These are phyloP conservation scores for Wickerhamia fluorescens DNA, from an alignment of 805 yeast species.

Conservation along the genomic window DNA sequence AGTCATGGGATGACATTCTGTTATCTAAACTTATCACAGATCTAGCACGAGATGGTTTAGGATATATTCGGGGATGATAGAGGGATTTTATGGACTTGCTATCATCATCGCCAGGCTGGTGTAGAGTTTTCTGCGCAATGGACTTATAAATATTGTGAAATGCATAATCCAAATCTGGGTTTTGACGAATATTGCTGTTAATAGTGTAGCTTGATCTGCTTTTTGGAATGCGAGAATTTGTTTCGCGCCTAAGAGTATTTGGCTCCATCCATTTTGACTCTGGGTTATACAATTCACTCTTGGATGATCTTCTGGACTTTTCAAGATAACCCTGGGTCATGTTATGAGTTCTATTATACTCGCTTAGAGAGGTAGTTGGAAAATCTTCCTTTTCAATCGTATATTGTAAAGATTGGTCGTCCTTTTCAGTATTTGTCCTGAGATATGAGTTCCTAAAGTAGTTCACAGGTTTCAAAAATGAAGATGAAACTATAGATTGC, in stretches of 20 bases:
- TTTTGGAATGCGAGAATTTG: conserved; percentile 10
- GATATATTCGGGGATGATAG: no score
- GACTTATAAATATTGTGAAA: conserved; percentile 30
- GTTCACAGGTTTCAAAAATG: conserved; percentile 5
- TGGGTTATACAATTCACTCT: conserved; percentile 33
- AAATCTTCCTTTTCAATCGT: no score
- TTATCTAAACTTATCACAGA: no score
- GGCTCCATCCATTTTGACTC: conserved; percentile 53
- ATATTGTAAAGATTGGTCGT: no score
- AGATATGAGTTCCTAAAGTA: background rate
- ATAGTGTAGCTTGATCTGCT: conserved; percentile 21
- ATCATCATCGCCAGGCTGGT: conserved; percentile 11
- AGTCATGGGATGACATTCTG: no score
- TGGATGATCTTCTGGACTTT: conserved; percentile 32
- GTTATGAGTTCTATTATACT: conserved; percentile 22
- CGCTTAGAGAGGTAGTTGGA: conserved; percentile 31
- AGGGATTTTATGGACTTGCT: conserved; percentile 9
- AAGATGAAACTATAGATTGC: conserved; percentile 15
- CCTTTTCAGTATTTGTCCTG: conserved; percentile 7
- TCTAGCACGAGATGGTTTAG: no score
- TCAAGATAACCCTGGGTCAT: conserved; percentile 9
- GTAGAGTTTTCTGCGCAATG: conserved; percentile 27
- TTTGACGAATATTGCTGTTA: conserved; percentile 9
- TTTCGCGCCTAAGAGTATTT: conserved; percentile 14
- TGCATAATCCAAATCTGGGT: conserved; percentile 25